Conservation (phyloP, 2,329 filamentous ascomycete genomes). For the Alternaria arborescens region DNA sequence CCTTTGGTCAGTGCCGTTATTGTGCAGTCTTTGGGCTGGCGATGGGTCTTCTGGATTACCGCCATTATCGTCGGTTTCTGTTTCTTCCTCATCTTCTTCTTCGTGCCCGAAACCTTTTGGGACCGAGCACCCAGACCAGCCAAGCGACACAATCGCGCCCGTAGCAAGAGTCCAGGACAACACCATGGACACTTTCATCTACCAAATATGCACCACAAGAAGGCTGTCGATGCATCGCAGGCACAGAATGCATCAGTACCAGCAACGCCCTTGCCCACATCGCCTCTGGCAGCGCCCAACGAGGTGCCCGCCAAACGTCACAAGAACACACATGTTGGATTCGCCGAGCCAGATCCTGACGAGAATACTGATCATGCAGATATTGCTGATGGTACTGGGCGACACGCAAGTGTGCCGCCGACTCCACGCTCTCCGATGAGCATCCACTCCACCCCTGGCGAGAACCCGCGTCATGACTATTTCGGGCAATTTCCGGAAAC, state of each 20-base stretch:
- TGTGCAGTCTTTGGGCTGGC: constrained; percentile 80
- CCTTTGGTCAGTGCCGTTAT: constrained; percentile 87
- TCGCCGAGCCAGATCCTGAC: constrained; percentile 52
- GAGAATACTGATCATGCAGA: constrained; percentile 28
- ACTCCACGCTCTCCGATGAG: constrained; percentile 28
- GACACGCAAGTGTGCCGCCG: constrained; percentile 12
- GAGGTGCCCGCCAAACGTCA: constrained; percentile 19
- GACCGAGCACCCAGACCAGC: constrained; percentile 74
- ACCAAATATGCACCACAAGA: constrained; percentile 32
- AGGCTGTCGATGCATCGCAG: constrained; percentile 17
- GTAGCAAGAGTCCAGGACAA: constrained; percentile 39
- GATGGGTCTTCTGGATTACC: constrained; percentile 92
- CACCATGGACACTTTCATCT: constrained; percentile 39
- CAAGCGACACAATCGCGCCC: constrained; percentile 48
- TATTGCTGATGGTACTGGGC: constrained; percentile 54
- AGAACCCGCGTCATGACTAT: constrained; percentile 23
- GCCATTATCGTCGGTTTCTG: constrained; percentile 79
- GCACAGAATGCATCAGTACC: constrained; percentile 5
- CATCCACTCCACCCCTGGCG: constrained; percentile 57
- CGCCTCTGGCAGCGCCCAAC: constrained; percentile 6
- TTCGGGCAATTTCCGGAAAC: constrained; percentile 18
- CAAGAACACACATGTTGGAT: constrained; percentile 59
- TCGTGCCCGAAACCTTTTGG: constrained; percentile 96
- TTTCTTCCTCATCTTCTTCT: constrained; percentile 79
- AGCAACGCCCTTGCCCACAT: constrained; percentile 13